phyloP scores from a whole-genome alignment of 495 filamentous ascomycete species.

The Evansstolkia leycettana region DNA sequence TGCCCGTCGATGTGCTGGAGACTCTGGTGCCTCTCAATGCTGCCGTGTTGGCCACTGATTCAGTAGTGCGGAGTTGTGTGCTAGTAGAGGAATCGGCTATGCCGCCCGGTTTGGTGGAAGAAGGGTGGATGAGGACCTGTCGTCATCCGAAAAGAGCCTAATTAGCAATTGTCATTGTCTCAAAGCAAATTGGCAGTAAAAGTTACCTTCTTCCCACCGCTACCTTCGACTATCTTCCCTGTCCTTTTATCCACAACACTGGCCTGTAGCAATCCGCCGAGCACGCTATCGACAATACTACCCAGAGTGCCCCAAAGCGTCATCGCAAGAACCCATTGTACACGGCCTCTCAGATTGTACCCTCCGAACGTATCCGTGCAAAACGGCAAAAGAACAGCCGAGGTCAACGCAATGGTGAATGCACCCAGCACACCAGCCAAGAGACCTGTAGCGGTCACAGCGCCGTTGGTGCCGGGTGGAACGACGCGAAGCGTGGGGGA shows the following conservation, averaged over 20 bases:
- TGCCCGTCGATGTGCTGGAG: slow-evolving; percentile 7
- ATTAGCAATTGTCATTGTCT: slow-evolving; percentile 2
- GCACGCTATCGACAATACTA: slow-evolving; percentile 71
- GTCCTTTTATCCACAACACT: slow-evolving; percentile 74
- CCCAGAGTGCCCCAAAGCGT: slow-evolving; percentile 63
- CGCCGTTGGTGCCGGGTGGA: slow-evolving; percentile 86
- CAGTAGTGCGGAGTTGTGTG: slow-evolving; percentile 10
- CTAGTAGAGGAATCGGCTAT: slow-evolving; percentile 1
- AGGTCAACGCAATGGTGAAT: slow-evolving; percentile 52
- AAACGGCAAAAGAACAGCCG: slow-evolving; percentile 56
- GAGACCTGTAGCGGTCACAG: slow-evolving; percentile 63
- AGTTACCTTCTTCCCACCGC: slow-evolving; percentile 63
- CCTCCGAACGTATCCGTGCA: slow-evolving; percentile 35
- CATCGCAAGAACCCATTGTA: slow-evolving; percentile 45
- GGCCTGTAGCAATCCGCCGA: slow-evolving; percentile 76
- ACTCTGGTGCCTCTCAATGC: slow-evolving; percentile 12
- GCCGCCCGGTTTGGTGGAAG: slow-evolving; percentile 8
- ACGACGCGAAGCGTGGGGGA: slow-evolving; percentile 62
- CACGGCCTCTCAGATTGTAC: slow-evolving; percentile 36
- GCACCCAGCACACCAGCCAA: slow-evolving; percentile 64
- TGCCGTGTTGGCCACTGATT: slow-evolving; percentile 25
- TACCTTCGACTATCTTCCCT: slow-evolving; percentile 82
- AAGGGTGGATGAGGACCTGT: slow-evolving; percentile 30
- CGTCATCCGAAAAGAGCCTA: background rate
- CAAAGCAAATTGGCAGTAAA: slow-evolving; percentile 14